These are phyloP conservation scores for Artemisia annua DNA, from an alignment of 129 eudicot genomes.

Conservation along the genomic window DNA sequence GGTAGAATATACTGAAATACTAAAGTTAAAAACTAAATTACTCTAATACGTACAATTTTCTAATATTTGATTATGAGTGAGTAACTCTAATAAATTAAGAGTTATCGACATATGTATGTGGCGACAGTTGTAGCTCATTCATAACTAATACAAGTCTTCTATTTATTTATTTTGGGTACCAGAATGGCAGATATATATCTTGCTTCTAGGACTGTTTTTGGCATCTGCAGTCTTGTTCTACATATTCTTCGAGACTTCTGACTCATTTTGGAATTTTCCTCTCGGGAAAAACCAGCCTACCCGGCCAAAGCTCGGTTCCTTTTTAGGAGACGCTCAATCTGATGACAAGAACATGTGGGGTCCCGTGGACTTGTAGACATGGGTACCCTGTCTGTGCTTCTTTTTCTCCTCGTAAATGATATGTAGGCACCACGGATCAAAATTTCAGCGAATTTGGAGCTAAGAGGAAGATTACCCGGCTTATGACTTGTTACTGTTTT, in stretches of 20 bases:
- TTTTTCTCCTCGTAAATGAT: slow-evolving; percentile 9
- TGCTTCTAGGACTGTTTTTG: slow-evolving; percentile 81
- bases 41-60: no score
- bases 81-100: no score
- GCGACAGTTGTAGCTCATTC: neutral
- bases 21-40: no score
- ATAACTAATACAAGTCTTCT: neutral
- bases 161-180: slow-evolving; percentile 38
- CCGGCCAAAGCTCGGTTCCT: slow-evolving; percentile 46
- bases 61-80: no score
- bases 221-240: slow-evolving; percentile 71
- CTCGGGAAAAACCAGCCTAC: slow-evolving; percentile 43
- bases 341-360: slow-evolving; percentile 61
- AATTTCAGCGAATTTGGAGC: neutral
- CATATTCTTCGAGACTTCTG: slow-evolving; percentile 71
- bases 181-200: slow-evolving; percentile 88
- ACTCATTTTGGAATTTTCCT: slow-evolving; percentile 86
- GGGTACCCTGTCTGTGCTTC: neutral
- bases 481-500: slow-evolving; percentile 21
- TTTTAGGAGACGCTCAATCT: slow-evolving; percentile 55
- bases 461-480: neutral
- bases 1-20: no score
- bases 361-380: slow-evolving; percentile 29
- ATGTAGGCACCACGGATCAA: neutral
- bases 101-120: neutral